phyloP scores from a whole-genome alignment of 2,329 filamentous ascomycete species.

The Ophiosphaerella narmari region DNA sequence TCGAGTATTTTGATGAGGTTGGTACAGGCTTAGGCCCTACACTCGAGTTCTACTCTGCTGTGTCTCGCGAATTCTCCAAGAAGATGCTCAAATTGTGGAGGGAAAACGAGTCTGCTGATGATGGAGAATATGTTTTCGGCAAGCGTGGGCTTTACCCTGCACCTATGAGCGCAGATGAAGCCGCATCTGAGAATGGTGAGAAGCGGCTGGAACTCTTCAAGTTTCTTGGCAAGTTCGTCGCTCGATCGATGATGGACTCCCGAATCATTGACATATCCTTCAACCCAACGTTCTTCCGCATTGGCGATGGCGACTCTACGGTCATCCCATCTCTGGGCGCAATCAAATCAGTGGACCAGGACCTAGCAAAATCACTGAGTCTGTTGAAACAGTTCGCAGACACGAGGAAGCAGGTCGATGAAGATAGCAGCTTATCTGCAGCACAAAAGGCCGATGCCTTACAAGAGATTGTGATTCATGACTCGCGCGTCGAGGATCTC shows the following conservation, averaged over 20 bases:
- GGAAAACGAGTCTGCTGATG: constrained; percentile 76
- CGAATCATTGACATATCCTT: constrained; percentile 97
- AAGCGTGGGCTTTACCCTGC: constrained; percentile 87
- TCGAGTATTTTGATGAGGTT: constrained; percentile 98
- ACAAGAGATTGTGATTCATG: constrained; percentile 73
- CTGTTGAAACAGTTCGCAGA: constrained; percentile 84
- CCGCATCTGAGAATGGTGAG: constrained; percentile 76
- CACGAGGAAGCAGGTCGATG: constrained; percentile 81
- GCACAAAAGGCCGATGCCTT: constrained; percentile 73
- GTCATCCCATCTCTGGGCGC: constrained; percentile 86
- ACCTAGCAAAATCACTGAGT: constrained; percentile 82
- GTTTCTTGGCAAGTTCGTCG: constrained; percentile 94
- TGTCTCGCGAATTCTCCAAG: constrained; percentile 95
- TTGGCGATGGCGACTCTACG: constrained; percentile 68
- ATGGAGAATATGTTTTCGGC: constrained; percentile 82
- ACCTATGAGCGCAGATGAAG: constrained; percentile 81
- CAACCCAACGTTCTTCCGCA: constrained; percentile 96
- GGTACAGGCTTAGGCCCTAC: constrained; percentile 95
- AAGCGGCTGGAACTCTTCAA: constrained; percentile 88
- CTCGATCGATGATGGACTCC: constrained; percentile 96
- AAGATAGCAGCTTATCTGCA: constrained; percentile 67
- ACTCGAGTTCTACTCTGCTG: constrained; percentile 95
- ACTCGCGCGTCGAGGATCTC: constrained; percentile 80
- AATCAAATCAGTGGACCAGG: constrained; percentile 85
- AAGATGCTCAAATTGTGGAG: constrained; percentile 98